These are phyloP conservation scores for Glycine latifolia DNA, from an alignment of 306 rosid species.

Conservation along the genomic window DNA sequence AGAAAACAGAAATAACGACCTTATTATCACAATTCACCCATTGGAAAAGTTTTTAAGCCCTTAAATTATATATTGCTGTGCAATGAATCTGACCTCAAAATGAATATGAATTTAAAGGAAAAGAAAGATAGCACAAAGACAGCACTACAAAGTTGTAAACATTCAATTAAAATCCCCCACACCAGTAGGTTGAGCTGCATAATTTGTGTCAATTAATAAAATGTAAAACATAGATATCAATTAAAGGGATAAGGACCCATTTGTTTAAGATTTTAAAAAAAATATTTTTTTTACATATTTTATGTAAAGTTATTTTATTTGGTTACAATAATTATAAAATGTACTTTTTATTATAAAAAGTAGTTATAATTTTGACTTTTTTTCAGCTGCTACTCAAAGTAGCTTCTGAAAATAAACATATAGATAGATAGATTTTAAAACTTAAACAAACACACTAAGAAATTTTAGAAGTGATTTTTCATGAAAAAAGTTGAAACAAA, in stretches of 20 bases:
- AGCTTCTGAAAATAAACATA: not conserved
- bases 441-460: not conserved
- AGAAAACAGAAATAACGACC: slow-evolving; percentile 12
- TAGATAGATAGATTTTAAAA: not conserved
- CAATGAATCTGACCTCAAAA: slow-evolving; percentile 28
- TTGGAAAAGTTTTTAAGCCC: slow-evolving; percentile 37
- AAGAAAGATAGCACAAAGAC: not conserved
- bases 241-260: not conserved
- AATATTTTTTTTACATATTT: no score
- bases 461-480: not conserved
- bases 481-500: not conserved
- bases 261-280: not conserved
- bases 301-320: not conserved
- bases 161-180: slow-evolving; percentile 12
- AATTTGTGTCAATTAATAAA: slow-evolving; percentile 7
- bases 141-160: not conserved
- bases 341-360: not conserved
- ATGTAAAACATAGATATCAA: slow-evolving; percentile 11
- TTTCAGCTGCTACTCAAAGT: not conserved
- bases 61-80: slow-evolving; percentile 12
- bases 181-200: slow-evolving; percentile 13
- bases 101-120: not conserved
- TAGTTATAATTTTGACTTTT: not conserved
- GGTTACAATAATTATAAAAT: not conserved
- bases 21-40: slow-evolving; percentile 38